Conservation (phyloP, 2,329 filamentous ascomycete species). For the Dothistroma pini region DNA sequence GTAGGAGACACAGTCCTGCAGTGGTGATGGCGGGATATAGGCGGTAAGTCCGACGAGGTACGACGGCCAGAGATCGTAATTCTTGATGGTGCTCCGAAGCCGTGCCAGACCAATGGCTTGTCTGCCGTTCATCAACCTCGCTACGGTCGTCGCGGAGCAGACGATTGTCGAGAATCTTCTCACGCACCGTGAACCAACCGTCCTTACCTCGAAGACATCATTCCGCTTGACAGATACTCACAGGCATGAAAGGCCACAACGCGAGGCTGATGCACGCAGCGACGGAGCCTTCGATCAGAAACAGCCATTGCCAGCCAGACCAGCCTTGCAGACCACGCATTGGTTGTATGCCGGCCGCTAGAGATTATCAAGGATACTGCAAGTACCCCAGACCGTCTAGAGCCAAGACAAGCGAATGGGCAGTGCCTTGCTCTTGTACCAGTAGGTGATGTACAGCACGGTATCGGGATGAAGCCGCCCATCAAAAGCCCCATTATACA, state of each 20-base stretch:
- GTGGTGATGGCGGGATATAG: slow-evolving; percentile 52
- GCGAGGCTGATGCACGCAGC: slow-evolving; percentile 31
- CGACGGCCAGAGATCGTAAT: slow-evolving; percentile 36
- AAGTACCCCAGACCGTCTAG: slow-evolving; percentile 35
- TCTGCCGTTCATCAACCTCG: slow-evolving; percentile 55
- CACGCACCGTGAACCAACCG: slow-evolving; percentile 53
- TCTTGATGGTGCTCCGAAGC: slow-evolving; percentile 26
- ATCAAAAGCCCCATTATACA: slow-evolving; percentile 40
- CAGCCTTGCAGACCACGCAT: slow-evolving; percentile 32
- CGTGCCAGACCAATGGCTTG: slow-evolving; percentile 49
- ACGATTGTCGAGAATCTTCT: slow-evolving; percentile 63
- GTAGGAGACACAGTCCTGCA: slow-evolving; percentile 56
- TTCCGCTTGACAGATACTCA: slow-evolving; percentile 59
- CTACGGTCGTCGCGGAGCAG: slow-evolving; percentile 57
- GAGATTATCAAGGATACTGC: slow-evolving; percentile 39
- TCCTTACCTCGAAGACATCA: slow-evolving; percentile 63
- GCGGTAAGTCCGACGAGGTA: slow-evolving; percentile 19
- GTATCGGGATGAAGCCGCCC: slow-evolving; percentile 46
- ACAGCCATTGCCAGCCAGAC: slow-evolving; percentile 27
- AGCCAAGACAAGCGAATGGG: slow-evolving; percentile 43
- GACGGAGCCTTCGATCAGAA: slow-evolving; percentile 34
- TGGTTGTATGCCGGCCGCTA: slow-evolving; percentile 52
- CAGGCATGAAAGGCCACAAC: slow-evolving; percentile 38
- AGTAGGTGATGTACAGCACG: slow-evolving; percentile 39
- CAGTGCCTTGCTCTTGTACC: slow-evolving; percentile 38